Base-by-base conservation (phyloP, 805 yeast species). In the Hanseniaspora taiwanica region DNA sequence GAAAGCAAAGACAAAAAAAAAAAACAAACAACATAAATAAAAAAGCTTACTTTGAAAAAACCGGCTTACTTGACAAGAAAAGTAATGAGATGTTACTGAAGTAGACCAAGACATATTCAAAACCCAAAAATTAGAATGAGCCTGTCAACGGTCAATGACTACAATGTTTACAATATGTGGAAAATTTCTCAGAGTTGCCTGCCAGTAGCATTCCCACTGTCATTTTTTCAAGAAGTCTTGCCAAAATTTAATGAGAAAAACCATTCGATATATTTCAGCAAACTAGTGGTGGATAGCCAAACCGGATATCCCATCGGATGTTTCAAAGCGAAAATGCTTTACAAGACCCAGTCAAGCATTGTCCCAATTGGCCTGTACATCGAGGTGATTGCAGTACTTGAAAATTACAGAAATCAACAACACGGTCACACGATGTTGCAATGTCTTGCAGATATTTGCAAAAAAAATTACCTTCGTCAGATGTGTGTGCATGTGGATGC, bases 241-340 rank as follows among this genome's bases (percentile, higher is more conserved):
- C 42, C 44, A 32, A 24, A 16, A 10, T 9, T 31, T 4, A 14
- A 31, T 16, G 34, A 17, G 18, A 10, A 39, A 12, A 46, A 49
- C 21, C 43, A 42, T 31, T 49, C 42, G 10, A 45, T 51, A 5
- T 51, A 43, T 35, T 56, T 51, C 37, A 44, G 50, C 24, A 50
- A 52, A 38, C 35, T 52, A 41, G 81, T 79, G 0, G 81, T 66
- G 59, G 80, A 68, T 57, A 71, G 79, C 10, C 10, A 25, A 25
- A 25, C n/a, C 37, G 94, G 81, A 51, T 71, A 81, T 5, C 85
- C 94, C 6, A 89, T 85, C 3, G 95, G 91, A 13, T 79, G 76
- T 3, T 62, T 85, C 37, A 76, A 77, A 44, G 78, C 81, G 41
- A 60, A 69, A 40, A 66, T 68, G 42, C 64, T 72, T 17, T 49